Percentiles rank a stretch among this genome's conserved stretches.
Conservation (phyloP, 352 stramenopile species). For the Stramenopiles sp. region DNA sequence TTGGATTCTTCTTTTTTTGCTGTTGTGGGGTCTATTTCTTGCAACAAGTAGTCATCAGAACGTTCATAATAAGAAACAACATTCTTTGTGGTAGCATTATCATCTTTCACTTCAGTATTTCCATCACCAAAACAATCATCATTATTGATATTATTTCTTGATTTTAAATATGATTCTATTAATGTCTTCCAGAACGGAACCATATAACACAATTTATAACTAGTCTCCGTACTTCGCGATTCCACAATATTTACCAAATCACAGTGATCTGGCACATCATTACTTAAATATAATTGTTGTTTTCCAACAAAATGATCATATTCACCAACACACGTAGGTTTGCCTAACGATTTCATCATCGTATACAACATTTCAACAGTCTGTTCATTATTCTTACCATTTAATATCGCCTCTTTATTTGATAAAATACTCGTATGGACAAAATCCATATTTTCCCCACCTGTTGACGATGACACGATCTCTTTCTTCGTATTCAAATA, state of each 20-base stretch:
- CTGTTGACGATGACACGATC: background rate
- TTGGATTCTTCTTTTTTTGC: background rate
- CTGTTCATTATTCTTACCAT: background rate
- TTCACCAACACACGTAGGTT: background rate
- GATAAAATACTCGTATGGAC: background rate
- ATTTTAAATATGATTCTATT: background rate
- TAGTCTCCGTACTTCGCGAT: background rate
- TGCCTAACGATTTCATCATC: background rate
- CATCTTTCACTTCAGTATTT: background rate
- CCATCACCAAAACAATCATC: background rate
- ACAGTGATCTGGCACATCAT: background rate
- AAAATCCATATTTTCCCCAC: background rate
- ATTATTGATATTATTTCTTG: background rate
- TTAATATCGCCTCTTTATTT: background rate
- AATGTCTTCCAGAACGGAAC: background rate
- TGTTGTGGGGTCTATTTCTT: no score
- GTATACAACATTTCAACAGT: background rate
- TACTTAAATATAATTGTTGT: background rate
- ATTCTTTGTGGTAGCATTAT: no score
- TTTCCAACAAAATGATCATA: background rate
- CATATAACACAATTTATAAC: background rate
- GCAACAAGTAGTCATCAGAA: no score
- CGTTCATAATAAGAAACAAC: no score
- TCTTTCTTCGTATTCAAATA: background rate
- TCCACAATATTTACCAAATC: background rate